Evolutionary conservation across 2,329 filamentous ascomycete species (phyloP).

Genomic region (Coniella vitis): DNA sequence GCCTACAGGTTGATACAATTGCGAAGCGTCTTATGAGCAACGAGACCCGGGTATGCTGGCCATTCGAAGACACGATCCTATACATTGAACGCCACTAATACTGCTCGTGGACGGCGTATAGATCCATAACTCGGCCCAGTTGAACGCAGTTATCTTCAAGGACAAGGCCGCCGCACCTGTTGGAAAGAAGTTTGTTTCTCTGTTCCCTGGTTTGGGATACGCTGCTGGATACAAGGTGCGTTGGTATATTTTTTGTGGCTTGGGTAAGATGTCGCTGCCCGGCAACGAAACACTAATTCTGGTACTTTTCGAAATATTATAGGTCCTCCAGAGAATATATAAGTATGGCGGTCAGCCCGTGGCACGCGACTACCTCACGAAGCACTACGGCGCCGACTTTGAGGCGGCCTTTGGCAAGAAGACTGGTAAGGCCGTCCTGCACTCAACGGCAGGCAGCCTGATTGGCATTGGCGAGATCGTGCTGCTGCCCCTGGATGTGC

Average conservation of each 20-base stretch:
- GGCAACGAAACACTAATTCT: no score
- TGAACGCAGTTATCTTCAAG: conserved; percentile 93
- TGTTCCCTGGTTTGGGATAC: conserved; percentile 96
- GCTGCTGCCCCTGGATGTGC: conserved; percentile 86
- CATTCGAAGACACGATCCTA: background rate
- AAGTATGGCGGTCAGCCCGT: conserved; percentile 98
- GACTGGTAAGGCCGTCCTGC: conserved; percentile 96
- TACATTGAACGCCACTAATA: conserved; percentile 7
- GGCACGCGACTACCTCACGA: conserved; percentile 78
- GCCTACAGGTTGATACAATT: conserved; percentile 80
- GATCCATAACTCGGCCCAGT: conserved; percentile 52
- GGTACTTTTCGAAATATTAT: background rate
- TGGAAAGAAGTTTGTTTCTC: conserved; percentile 78
- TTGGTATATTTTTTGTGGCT: background rate
- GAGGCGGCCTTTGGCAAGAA: conserved; percentile 90
- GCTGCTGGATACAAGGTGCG: conserved; percentile 90
- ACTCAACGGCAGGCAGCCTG: conserved; percentile 89
- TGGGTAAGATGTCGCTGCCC: no score
- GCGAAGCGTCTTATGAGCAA: conserved; percentile 99
- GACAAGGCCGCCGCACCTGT: conserved; percentile 69
- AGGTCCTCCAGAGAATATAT: conserved; percentile 91
- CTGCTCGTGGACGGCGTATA: conserved; percentile 21
- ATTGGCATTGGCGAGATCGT: conserved; percentile 98
- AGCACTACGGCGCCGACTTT: conserved; percentile 76
- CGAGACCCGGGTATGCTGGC: conserved; percentile 59